Evolutionary conservation across 169 alveolate genomes (phyloP), one percentile per base, ranked within the genome.

Genomic region (Cryptosporidium tyzzeri): DNA sequence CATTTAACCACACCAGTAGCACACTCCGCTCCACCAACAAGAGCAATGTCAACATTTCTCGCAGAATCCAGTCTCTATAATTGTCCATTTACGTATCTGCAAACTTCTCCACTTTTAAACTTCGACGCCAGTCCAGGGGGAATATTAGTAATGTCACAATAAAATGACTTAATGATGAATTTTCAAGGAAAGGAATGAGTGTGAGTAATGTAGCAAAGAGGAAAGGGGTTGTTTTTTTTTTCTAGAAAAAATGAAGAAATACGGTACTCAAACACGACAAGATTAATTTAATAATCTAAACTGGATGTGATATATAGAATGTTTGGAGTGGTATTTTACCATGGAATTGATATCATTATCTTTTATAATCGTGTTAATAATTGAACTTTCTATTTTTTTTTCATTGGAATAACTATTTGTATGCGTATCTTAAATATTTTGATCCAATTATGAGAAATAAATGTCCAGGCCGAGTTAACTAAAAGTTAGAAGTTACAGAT

Each of bases 231-330:
- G 18, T 55, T 26, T 26, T 55, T 55, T 55, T 55, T 55, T 55
- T 55, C 31, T n/a, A 65, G 51, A 65, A 65, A 65, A 35, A 65
- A 65, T 31, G 71, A 65, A 65, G 50, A 65, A 65, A 65, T 31
- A 65, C 29, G 53, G 50, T 33, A 35, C 33, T 48, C 26, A 65
- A 31, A 65, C 50, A 37, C 71, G 71, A 65, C 31, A 65, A 29
- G 71, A 65, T 65, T 65, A 37, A 37, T 37, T 65, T 50, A 65
- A 65, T 65, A 37, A 65, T 65, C 71, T 65, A 65, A 65, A 37
- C 71, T 65, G 71, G 71, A 55, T 65, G 71, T 65, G 50, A 65
- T 33, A 8, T 65, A 55, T 55, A 55, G 55, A 14, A 16, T 55
- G 35, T 55, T 26, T n/a, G 18, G 31, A n/a, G 67, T 55, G 67